Evolutionary conservation across 1,284 basidiomycete genomes (phyloP).

Genomic region (Malassezia sp.): DNA sequence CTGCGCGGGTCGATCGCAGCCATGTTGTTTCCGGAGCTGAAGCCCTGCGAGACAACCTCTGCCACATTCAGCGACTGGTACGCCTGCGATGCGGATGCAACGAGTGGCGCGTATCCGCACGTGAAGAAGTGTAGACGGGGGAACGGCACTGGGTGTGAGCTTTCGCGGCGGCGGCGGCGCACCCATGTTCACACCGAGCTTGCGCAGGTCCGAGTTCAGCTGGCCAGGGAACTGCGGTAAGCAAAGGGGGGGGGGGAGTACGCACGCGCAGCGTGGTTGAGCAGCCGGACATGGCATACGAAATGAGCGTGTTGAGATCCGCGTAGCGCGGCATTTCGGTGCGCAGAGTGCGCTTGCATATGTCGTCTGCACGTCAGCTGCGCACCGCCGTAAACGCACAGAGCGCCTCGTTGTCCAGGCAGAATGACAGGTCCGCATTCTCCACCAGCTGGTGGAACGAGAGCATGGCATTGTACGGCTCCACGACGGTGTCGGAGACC

Average conservation of each 20-base stretch:
- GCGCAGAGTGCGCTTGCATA: slow-evolving; percentile 65
- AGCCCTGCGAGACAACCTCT: slow-evolving; percentile 38
- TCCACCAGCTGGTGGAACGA: slow-evolving; percentile 85
- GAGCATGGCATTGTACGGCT: slow-evolving; percentile 84
- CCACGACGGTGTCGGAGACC: slow-evolving; percentile 92
- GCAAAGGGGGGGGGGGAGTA: no score
- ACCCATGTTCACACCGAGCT: slow-evolving; percentile 84
- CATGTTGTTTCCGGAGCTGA: slow-evolving; percentile 45
- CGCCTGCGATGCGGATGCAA: slow-evolving; percentile 47
- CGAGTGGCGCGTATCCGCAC: slow-evolving; percentile 46
- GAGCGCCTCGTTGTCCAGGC: slow-evolving; percentile 87
- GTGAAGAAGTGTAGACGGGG: slow-evolving; percentile 48
- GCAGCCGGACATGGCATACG: slow-evolving; percentile 77
- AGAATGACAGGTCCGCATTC: slow-evolving; percentile 73
- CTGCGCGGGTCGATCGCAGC: slow-evolving; percentile 72
- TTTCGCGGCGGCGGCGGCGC: no score
- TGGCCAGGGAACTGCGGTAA: slow-evolving; percentile 96
- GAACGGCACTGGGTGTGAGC: no score
- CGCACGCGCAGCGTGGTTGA: slow-evolving; percentile 76
- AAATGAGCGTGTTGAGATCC: slow-evolving; percentile 53
- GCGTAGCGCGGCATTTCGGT: slow-evolving; percentile 50
- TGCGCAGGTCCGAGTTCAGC: slow-evolving; percentile 83
- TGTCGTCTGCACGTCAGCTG: no score
- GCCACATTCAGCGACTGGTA: slow-evolving; percentile 51
- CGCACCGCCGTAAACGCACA: slow-evolving; percentile 48